Conservation (phyloP, 257 asterid species). For the Galeopsis tetrahit region DNA sequence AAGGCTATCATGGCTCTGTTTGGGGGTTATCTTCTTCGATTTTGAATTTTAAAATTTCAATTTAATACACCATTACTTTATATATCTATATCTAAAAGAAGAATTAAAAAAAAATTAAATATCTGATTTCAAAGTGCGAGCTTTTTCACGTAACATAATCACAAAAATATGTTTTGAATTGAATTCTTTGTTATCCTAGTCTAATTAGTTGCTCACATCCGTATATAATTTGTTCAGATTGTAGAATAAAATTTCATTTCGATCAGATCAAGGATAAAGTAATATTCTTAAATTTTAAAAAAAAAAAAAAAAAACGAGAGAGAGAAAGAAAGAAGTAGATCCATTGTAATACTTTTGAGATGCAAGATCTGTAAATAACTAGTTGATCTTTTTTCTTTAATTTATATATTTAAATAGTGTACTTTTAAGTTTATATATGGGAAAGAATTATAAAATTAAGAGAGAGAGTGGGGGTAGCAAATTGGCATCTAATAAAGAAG, state of each 20-base stretch:
- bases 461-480: slow-evolving; percentile 44
- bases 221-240: neutral
- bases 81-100: neutral
- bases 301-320: no score
- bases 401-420: neutral
- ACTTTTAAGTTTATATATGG: slow-evolving; percentile 31
- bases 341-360: slow-evolving; percentile 39
- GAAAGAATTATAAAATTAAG: slow-evolving; percentile 1
- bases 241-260: neutral
- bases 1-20: neutral
- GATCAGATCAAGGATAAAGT: neutral
- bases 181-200: neutral
- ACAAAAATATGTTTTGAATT: neutral
- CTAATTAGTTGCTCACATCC: neutral
- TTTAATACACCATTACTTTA: neutral
- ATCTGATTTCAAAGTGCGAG: neutral
- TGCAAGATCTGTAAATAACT: slow-evolving; percentile 32
- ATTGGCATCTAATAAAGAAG: slow-evolving; percentile 43
- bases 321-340: neutral
- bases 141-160: neutral
- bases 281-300: neutral
- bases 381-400: slow-evolving; percentile 20
- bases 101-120: neutral
- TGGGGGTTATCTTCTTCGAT: neutral
- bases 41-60: neutral